phyloP scores from a whole-genome alignment of 345 rosid species.

The Arabidopsis suecica region DNA sequence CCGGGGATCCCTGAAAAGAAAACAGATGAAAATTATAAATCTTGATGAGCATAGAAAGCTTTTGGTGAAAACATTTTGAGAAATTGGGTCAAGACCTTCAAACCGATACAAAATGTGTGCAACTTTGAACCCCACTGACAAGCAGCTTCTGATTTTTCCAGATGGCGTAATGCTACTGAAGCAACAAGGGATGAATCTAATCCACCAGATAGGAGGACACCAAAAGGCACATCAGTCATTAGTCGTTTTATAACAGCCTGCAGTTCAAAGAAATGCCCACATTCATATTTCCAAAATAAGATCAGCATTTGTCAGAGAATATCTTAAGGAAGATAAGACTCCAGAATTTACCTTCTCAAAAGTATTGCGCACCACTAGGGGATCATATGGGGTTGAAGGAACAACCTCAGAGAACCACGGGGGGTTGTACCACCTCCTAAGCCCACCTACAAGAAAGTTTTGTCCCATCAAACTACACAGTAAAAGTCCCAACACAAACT shows the following conservation, averaged over 20 bases:
- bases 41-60: conserved; percentile 22
- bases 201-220: conserved; percentile 90
- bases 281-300: conserved; percentile 1
- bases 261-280: conserved; percentile 14
- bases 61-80: conserved; percentile 1
- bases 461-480: conserved; percentile 19
- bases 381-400: conserved; percentile 74
- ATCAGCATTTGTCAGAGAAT: neutral
- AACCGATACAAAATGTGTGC: conserved; percentile 79
- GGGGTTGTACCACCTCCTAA: conserved; percentile 86
- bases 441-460: conserved; percentile 56
- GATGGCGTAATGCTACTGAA: conserved; percentile 70
- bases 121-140: conserved; percentile 83
- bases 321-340: conserved; percentile 19
- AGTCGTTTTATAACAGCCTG: conserved; percentile 85
- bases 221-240: conserved; percentile 93
- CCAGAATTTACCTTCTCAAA: conserved; percentile 68
- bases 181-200: conserved; percentile 89
- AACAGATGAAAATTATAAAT: conserved; percentile 12
- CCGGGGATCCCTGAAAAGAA: conserved; percentile 72
- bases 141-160: conserved; percentile 69
- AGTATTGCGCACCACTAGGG: conserved; percentile 54
- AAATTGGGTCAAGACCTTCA: conserved; percentile 55
- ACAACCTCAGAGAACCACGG: conserved; percentile 68
- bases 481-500: neutral